Evolutionary conservation across 805 yeast genomes (phyloP).

Genomic region (Saturnispora serradocipensis): DNA sequence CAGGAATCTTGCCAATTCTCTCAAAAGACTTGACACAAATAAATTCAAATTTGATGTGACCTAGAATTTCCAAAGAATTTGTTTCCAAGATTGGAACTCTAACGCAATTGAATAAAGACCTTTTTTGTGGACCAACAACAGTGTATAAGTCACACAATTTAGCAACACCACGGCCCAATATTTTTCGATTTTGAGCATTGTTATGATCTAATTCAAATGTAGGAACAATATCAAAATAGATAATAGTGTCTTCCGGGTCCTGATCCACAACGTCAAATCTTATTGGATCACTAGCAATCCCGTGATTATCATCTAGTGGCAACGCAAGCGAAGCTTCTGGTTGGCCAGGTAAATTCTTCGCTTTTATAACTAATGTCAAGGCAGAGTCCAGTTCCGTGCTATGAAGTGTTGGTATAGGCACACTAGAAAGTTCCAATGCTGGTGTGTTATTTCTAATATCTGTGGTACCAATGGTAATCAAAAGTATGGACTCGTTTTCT

Average conservation of each 20-base stretch:
- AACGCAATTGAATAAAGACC: conserved; percentile 55
- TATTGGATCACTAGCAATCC: conserved; percentile 63
- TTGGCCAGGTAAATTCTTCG: conserved; percentile 35
- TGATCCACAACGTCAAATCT: conserved; percentile 49
- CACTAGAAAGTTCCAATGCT: conserved; percentile 61
- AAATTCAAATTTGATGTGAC: conserved; percentile 68
- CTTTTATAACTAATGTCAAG: conserved; percentile 58
- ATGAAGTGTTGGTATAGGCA: conserved; percentile 67
- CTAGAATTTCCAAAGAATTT: conserved; percentile 64
- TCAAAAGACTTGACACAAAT: conserved; percentile 61
- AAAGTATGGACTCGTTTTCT: conserved; percentile 55
- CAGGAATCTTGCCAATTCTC: conserved; percentile 59
- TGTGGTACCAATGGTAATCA: conserved; percentile 80
- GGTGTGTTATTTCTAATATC: conserved; percentile 52
- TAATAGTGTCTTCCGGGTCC: conserved; percentile 41
- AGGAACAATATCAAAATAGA: conserved; percentile 83
- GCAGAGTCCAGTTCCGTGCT: conserved; percentile 87
- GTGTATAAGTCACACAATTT: conserved; percentile 52
- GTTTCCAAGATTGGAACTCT: conserved; percentile 72
- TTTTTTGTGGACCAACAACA: conserved; percentile 55
- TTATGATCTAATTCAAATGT: conserved; percentile 46
- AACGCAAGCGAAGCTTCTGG: conserved; percentile 57
- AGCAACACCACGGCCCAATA: conserved; percentile 81
- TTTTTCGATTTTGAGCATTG: conserved; percentile 18
- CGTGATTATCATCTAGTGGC: conserved; percentile 73